Conservation (phyloP, 345 rosid species). For the Eucalyptus tenuipes region DNA sequence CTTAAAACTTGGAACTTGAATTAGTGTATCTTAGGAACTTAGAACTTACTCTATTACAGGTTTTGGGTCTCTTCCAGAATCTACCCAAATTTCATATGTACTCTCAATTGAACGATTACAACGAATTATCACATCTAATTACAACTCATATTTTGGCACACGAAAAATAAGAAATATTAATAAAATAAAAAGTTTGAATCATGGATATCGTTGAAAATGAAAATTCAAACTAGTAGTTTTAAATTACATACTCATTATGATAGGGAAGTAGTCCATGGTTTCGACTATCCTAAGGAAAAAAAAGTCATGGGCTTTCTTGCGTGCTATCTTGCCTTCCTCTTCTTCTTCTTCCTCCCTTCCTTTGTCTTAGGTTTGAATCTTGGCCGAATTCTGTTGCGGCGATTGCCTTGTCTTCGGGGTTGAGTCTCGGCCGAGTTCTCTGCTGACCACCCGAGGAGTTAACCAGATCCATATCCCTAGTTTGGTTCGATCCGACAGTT, state of each 20-base stretch:
- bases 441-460: background rate
- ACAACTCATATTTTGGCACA: background rate
- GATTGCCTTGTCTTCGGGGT: background rate
- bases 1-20: no score
- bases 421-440: background rate
- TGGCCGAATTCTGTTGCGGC: background rate
- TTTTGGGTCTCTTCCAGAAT: no score
- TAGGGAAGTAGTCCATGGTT: background rate
- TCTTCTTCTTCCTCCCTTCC: background rate
- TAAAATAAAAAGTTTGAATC: no score
- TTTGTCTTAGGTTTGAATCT: background rate
- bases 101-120: rapidly evolving
- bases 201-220: rapidly evolving
- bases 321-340: background rate
- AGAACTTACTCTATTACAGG: no score
- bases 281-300: background rate
- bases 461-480: background rate
- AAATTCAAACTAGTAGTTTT: no score
- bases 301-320: background rate
- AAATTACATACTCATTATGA: background rate
- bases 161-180: no score
- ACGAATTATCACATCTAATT: no score
- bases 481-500: rapidly evolving
- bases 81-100: background rate
- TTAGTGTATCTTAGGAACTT: rapidly evolving